Percentiles rank a stretch among this genome's conserved stretches.
phyloP scores from a whole-genome alignment of 805 yeast species.

The Candida glaebosa region DNA sequence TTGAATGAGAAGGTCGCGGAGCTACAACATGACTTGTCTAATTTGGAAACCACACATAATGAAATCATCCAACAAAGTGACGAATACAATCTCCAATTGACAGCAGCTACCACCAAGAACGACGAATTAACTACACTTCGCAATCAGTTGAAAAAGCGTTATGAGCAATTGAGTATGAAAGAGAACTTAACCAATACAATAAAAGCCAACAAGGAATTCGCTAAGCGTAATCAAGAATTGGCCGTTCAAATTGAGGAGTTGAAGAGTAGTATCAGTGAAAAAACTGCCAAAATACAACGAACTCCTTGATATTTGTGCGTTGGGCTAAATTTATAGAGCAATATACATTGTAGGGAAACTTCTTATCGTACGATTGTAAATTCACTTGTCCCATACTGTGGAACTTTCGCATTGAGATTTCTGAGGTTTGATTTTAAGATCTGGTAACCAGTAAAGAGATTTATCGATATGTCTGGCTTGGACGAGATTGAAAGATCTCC shows the following conservation, averaged over 20 bases:
- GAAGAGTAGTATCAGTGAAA: constrained; percentile 8
- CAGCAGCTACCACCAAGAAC: constrained; percentile 18
- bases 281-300: constrained; percentile 1
- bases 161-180: constrained; percentile 33
- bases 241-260: constrained; percentile 30
- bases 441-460: not conserved
- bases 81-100: constrained; percentile 20
- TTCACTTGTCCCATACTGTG: no score
- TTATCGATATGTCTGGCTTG: not conserved
- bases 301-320: not conserved
- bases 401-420: no score
- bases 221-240: constrained; percentile 28
- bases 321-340: no score
- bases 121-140: constrained; percentile 12
- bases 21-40: constrained; percentile 24
- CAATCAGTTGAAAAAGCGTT: constrained; percentile 18
- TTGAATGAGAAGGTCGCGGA: constrained; percentile 24
- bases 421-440: no score
- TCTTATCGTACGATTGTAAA: no score
- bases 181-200: constrained; percentile 35
- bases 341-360: no score
- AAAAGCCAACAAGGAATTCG: constrained; percentile 39
- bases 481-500: not conserved
- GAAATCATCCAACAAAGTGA: constrained; percentile 35
- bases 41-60: constrained; percentile 29